Conservation (phyloP, 2,329 filamentous ascomycete species). For the Mollisiaceae sp. region DNA sequence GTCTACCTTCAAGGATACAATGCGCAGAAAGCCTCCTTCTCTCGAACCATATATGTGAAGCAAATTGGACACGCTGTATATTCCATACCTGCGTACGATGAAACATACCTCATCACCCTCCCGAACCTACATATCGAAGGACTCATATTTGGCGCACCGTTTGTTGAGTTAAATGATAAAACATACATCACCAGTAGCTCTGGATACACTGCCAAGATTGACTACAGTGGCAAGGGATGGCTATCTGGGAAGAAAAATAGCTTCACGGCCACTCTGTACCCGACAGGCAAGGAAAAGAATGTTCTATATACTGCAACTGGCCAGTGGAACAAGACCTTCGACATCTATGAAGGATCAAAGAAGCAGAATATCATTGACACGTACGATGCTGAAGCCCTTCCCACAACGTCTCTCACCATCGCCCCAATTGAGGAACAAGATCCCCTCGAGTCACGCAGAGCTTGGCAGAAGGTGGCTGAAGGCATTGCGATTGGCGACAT, state of each 20-base stretch:
- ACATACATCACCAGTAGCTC: slow-evolving; percentile 86
- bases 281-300: slow-evolving; percentile 72
- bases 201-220: slow-evolving; percentile 86
- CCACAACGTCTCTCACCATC: slow-evolving; percentile 71
- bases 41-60: slow-evolving; percentile 91
- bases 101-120: slow-evolving; percentile 86
- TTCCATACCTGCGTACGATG: slow-evolving; percentile 64
- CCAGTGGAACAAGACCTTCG: slow-evolving; percentile 87
- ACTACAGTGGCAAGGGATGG: slow-evolving; percentile 95
- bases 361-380: slow-evolving; percentile 59
- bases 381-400: slow-evolving; percentile 63
- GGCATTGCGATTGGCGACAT: slow-evolving; percentile 84
- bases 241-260: slow-evolving; percentile 94
- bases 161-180: slow-evolving; percentile 85
- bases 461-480: slow-evolving; percentile 84
- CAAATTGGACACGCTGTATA: slow-evolving; percentile 89
- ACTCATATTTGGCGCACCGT: slow-evolving; percentile 83
- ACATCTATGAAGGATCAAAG: slow-evolving; percentile 68
- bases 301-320: slow-evolving; percentile 82
- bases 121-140: slow-evolving; percentile 93
- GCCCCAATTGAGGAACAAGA: slow-evolving; percentile 80
- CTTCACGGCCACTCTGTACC: slow-evolving; percentile 77
- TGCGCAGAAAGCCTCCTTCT: slow-evolving; percentile 94
- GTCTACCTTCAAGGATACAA: slow-evolving; percentile 88
- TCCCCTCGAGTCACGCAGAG: slow-evolving; percentile 83